These are phyloP conservation scores for Pyrenophora tritici-repentis DNA, from an alignment of 2,329 filamentous ascomycete species.

Conservation along the genomic window DNA sequence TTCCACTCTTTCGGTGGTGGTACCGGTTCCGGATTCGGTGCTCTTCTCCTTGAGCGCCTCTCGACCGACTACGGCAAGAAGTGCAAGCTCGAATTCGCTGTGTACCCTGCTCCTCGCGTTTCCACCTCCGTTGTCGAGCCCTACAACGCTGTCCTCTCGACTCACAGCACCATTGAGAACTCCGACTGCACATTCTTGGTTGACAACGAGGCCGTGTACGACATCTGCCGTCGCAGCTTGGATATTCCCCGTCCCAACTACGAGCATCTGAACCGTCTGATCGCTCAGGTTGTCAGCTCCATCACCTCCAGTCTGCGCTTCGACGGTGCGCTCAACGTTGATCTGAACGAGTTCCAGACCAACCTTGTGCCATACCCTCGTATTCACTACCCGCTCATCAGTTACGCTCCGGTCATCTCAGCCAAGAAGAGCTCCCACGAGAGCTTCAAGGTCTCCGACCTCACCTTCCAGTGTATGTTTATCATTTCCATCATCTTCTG, in stretches of 20 bases:
- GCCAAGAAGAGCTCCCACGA: slow-evolving; percentile 80
- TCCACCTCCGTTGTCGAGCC: slow-evolving; percentile 74
- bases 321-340: slow-evolving; percentile 73
- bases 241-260: slow-evolving; percentile 71
- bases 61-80: slow-evolving; percentile 77
- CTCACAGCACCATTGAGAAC: slow-evolving; percentile 77
- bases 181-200: slow-evolving; percentile 80
- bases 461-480: slow-evolving; percentile 70
- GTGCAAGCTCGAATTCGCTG: slow-evolving; percentile 75
- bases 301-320: slow-evolving; percentile 75
- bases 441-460: slow-evolving; percentile 82
- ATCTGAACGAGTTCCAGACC: slow-evolving; percentile 78
- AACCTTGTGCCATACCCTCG: slow-evolving; percentile 75
- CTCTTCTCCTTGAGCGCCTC: slow-evolving; percentile 72
- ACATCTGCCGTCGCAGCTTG: slow-evolving; percentile 74
- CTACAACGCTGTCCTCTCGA: slow-evolving; percentile 75
- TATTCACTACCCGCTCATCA: slow-evolving; percentile 76
- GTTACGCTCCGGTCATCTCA: slow-evolving; percentile 73
- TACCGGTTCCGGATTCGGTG: slow-evolving; percentile 74
- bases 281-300: slow-evolving; percentile 75
- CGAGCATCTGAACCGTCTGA: slow-evolving; percentile 73
- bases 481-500: background rate
- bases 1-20: slow-evolving; percentile 77
- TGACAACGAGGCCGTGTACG: slow-evolving; percentile 76
- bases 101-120: slow-evolving; percentile 72